Evolutionary conservation across 345 rosid genomes (phyloP).

Genomic region (Eucalyptus sideroxylon): DNA sequence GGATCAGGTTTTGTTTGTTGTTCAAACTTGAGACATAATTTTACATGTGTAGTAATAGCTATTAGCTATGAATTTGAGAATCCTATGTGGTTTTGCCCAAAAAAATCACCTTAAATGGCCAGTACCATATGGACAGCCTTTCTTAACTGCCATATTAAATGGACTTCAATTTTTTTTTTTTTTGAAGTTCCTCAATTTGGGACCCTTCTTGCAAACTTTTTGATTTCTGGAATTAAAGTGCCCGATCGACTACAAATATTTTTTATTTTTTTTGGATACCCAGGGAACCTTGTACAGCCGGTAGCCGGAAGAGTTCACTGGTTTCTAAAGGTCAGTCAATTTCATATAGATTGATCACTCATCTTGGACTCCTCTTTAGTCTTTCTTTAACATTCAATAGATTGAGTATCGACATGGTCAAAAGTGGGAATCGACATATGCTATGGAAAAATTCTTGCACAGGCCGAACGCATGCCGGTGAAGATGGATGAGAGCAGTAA

Average conservation of each 20-base stretch:
- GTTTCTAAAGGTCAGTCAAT: background rate
- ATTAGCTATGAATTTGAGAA: too few species aligned
- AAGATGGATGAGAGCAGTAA: background rate
- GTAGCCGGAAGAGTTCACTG: background rate
- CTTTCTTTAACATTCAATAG: background rate
- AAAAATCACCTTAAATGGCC: background rate
- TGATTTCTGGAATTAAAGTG: background rate
- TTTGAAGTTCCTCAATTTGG: background rate
- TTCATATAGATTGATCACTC: background rate
- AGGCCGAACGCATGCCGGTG: background rate
- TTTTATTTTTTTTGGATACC: too few species aligned
- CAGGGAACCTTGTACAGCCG: too few species aligned
- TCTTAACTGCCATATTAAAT: background rate
- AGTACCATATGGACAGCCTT: background rate
- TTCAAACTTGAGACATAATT: too few species aligned
- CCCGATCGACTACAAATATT: background rate
- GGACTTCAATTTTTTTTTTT: background rate
- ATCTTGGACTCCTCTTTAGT: background rate
- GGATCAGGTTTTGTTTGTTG: too few species aligned
- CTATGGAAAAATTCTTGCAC: background rate
- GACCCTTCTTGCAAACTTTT: background rate
- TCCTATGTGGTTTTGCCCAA: background rate
- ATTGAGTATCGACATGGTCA: background rate
- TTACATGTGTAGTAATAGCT: too few species aligned
- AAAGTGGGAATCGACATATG: background rate